phyloP scores from a whole-genome alignment of 495 filamentous ascomycete species.

The Talaromyces liani region DNA sequence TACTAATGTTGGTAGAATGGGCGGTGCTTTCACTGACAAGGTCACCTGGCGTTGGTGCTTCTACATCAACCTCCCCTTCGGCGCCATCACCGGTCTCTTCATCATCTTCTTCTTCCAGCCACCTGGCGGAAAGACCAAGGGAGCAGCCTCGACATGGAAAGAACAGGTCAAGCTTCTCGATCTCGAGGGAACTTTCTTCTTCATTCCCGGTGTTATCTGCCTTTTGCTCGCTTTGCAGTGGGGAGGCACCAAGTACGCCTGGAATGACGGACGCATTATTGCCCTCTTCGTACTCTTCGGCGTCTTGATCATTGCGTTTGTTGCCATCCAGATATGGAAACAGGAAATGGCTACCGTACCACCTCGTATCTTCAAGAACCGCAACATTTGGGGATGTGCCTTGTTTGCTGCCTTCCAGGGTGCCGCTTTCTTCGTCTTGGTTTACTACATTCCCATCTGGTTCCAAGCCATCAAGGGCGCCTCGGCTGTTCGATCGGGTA shows the following conservation, averaged over 20 bases:
- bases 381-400: constrained; percentile 52
- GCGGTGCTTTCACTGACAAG: constrained; percentile 57
- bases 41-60: constrained; percentile 57
- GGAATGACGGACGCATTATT: constrained; percentile 60
- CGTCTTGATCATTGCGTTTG: constrained; percentile 56
- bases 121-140: constrained; percentile 33
- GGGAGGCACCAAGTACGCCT: constrained; percentile 67
- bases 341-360: constrained; percentile 74
- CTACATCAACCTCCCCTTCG: constrained; percentile 62
- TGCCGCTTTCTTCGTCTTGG: constrained; percentile 57
- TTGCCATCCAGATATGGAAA: constrained; percentile 55
- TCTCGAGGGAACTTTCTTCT: constrained; percentile 54
- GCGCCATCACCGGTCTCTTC: constrained; percentile 54
- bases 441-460: constrained; percentile 73
- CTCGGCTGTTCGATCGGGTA: constrained; percentile 61
- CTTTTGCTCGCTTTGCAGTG: constrained; percentile 78
- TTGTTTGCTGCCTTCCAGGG: constrained; percentile 51
- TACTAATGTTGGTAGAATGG: constrained; percentile 21
- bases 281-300: constrained; percentile 63
- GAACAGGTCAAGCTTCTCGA: constrained; percentile 55
- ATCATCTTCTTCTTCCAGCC: constrained; percentile 55
- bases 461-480: constrained; percentile 78
- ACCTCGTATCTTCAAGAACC: constrained; percentile 60
- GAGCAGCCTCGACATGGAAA: constrained; percentile 15
- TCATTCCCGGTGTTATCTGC: constrained; percentile 66